phyloP scores from a whole-genome alignment of 73 alveolate genomes.

The Tetrahymena thermophila region DNA sequence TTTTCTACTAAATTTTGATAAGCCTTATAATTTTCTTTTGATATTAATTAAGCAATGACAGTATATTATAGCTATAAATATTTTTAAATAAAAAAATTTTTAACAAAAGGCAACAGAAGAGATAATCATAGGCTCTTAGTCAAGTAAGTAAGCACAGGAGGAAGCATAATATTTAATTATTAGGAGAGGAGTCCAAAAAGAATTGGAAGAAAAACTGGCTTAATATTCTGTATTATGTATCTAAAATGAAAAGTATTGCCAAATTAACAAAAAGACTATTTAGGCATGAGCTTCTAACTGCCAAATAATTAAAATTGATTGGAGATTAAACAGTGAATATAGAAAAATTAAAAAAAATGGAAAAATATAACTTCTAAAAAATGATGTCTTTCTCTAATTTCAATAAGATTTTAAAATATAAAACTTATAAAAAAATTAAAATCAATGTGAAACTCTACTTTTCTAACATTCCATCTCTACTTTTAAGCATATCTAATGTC shows the following conservation, averaged over 20 bases:
- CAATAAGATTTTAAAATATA: neutral
- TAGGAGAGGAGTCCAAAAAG: neutral
- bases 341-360: neutral
- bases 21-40: too few relatives aligned
- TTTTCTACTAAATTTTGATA: too few relatives aligned
- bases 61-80: too few relatives aligned
- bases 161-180: neutral
- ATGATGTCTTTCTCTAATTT: neutral
- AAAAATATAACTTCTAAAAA: neutral
- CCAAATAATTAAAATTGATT: neutral
- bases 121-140: neutral
- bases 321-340: neutral
- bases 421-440: neutral
- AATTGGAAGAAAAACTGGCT: neutral
- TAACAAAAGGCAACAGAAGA: neutral
- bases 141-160: neutral
- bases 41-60: too few relatives aligned
- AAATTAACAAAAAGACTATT: neutral
- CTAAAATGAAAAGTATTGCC: neutral
- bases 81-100: too few relatives aligned
- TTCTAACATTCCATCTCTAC: neutral
- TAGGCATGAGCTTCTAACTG: neutral
- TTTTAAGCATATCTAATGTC: neutral
- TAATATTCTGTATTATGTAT: neutral
- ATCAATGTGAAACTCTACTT: neutral